Percentiles rank a stretch among this genome's conserved stretches.
Conservation (phyloP, 2,329 filamentous ascomycete genomes). For the Exutisphaerella laricina region DNA sequence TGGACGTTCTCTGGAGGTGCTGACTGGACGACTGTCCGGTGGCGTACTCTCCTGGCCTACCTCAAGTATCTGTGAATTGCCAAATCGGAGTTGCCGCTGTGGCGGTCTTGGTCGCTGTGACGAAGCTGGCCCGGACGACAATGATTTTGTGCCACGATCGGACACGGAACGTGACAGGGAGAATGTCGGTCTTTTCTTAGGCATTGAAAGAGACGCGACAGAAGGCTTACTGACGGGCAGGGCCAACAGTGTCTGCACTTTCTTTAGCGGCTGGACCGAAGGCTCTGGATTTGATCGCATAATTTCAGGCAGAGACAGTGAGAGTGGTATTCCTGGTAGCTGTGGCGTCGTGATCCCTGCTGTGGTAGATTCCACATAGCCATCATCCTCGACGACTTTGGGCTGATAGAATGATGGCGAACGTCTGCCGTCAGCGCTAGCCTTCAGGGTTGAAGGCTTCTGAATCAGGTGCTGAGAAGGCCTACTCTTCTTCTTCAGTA, state of each 20-base stretch:
- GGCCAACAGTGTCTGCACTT: constrained; percentile 10
- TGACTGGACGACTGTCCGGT: not conserved
- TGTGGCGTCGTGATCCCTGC: constrained; percentile 5
- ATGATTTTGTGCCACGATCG: too few relatives aligned
- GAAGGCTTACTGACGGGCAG: constrained; percentile 1
- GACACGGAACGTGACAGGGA: not conserved
- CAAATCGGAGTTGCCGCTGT: constrained; percentile 13
- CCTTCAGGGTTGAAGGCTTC: constrained; percentile 8
- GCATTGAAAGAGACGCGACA: not conserved
- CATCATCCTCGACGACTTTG: constrained; percentile 28
- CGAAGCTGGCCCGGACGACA: too few relatives aligned
- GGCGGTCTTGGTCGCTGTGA: not conserved
- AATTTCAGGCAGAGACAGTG: constrained; percentile 12
- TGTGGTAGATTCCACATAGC: constrained; percentile 13
- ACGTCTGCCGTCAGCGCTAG: constrained; percentile 5
- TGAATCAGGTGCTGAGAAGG: constrained; percentile 24
- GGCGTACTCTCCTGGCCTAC: not conserved
- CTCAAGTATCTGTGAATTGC: constrained; percentile 4
- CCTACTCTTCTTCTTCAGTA: constrained; percentile 28
- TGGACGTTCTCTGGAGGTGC: not conserved
- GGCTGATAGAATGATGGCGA: constrained; percentile 26
- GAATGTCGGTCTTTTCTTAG: not conserved
- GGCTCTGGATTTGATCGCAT: constrained; percentile 7
- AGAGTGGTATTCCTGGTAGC: constrained; percentile 6
- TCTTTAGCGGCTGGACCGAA: constrained; percentile 11